A percentile compares a stretch with the other conserved stretches of the same genome.
These are phyloP conservation scores for Penicillium sclerotiorum DNA, from an alignment of 2,329 filamentous ascomycete species.

Conservation along the genomic window DNA sequence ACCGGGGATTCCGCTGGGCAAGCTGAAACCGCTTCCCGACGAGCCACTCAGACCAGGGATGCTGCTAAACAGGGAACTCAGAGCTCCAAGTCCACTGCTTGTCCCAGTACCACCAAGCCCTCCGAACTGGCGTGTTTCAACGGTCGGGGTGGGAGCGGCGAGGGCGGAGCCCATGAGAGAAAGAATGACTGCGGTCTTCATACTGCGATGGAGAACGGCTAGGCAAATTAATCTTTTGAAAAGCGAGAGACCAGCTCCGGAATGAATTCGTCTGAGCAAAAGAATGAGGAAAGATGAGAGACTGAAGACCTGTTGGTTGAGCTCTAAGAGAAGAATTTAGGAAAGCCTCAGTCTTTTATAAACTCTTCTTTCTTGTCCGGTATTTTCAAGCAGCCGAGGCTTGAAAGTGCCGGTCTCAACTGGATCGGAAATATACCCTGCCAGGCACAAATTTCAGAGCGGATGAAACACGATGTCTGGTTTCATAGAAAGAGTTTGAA, in stretches of 20 bases:
- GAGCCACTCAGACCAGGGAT: not conserved
- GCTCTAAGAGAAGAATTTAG: not conserved
- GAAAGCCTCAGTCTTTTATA: not conserved
- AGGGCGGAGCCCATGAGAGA: constrained; percentile 25
- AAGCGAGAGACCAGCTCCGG: constrained; percentile 22
- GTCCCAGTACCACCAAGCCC: constrained; percentile 12
- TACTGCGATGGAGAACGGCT: constrained; percentile 9
- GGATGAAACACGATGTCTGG: not conserved
- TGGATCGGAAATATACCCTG: not conserved
- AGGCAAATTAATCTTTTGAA: not conserved
- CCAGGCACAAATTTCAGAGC: not conserved
- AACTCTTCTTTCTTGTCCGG: not conserved
- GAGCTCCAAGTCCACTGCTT: constrained; percentile 13
- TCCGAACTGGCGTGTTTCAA: constrained; percentile 25
- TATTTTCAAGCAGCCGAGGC: not conserved
- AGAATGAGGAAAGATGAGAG: not conserved
- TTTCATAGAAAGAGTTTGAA: too few species aligned
- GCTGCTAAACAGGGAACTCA: constrained; percentile 6
- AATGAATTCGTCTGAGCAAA: not conserved
- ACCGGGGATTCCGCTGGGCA: not conserved
- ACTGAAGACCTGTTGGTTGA: not conserved
- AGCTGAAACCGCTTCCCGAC: not conserved
- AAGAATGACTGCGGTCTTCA: constrained; percentile 29
- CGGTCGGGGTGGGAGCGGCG: constrained; percentile 27
- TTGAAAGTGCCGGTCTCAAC: not conserved